Base-by-base conservation (phyloP, 805 yeast genomes). In the Candida easanensis region DNA sequence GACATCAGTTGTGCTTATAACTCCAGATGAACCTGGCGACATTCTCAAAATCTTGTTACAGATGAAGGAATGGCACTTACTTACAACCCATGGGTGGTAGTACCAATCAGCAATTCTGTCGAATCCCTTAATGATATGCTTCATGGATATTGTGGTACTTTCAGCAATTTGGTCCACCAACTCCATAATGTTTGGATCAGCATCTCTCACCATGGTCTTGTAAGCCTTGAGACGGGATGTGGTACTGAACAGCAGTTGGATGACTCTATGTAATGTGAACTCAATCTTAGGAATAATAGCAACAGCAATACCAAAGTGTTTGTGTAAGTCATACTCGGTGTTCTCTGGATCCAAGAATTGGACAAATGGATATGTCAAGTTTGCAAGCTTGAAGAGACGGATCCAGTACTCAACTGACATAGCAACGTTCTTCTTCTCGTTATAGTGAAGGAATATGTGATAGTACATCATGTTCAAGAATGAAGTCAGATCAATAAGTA, bases 71-170 rank as follows among this genome's bases (percentile, higher is more conserved):
- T 57, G 58, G 21, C 56, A 47, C 33, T 54, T 58, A 16, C 49
- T 41, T 8, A 51, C 49, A 11, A 50, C 50, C 63, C 63, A 58
- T 2, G 53, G 39, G 36, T 57, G 63, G 36, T 57, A 58, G 36
- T 58, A 58, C 2, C 32, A 41, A 20, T 54, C 56, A 10, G 58
- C 38, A 11, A 56, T 31, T 4, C 35, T 33, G n/a, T 37, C 39
- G 23, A 40, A 46, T 4, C 44, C 47, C 10, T 45, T 38, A 14
- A 49, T 20, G 8, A 53, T 43, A 10, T 42, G 43, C 5, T 28
- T 45, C 20, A 38, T 34, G 2, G 42, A 26, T n/a, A 23, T 38
- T 4, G 19, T 21, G 15, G 38, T 17, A 14, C 38, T n/a, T 3
- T 39, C 45, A 3, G 40, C 33, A 10, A 55, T 50, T 4, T 33